These are phyloP conservation scores for Pyrus hybrid DNA, from an alignment of 331 rosid species.

Conservation along the genomic window DNA sequence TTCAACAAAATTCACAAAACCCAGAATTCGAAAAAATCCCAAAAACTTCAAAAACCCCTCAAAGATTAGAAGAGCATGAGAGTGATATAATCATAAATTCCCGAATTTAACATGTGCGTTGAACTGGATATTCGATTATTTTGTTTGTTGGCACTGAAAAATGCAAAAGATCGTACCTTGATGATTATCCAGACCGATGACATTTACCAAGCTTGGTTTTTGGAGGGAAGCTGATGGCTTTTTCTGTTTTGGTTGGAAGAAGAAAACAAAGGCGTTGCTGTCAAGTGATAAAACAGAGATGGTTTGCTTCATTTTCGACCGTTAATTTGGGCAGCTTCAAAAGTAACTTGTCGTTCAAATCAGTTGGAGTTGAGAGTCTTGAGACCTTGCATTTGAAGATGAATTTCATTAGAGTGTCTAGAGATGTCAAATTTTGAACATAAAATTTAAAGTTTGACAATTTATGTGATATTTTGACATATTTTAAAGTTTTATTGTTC, in stretches of 20 bases:
- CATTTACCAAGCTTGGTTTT: not conserved
- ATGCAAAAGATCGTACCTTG: not conserved
- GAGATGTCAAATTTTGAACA: no score
- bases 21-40: not conserved
- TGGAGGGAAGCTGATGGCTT: not conserved
- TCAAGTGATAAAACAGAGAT: no score
- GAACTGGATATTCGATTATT: not conserved
- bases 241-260: not conserved
- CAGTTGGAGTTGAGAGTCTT: no score
- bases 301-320: not conserved
- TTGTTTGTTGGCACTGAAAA: constrained; percentile 1
- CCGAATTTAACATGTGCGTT: not conserved
- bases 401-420: no score
- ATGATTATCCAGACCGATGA: not conserved
- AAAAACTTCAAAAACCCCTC: not conserved
- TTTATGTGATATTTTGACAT: no score
- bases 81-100: not conserved
- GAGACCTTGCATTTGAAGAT: no score
- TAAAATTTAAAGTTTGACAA: no score
- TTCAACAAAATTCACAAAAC: not conserved
- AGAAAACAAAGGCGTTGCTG: not conserved
- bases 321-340: not conserved
- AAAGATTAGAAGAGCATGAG: no score
- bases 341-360: no score
- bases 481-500: no score